These are phyloP conservation scores for Dipodascus albidus DNA, from an alignment of 805 yeast genomes.

Conservation along the genomic window DNA sequence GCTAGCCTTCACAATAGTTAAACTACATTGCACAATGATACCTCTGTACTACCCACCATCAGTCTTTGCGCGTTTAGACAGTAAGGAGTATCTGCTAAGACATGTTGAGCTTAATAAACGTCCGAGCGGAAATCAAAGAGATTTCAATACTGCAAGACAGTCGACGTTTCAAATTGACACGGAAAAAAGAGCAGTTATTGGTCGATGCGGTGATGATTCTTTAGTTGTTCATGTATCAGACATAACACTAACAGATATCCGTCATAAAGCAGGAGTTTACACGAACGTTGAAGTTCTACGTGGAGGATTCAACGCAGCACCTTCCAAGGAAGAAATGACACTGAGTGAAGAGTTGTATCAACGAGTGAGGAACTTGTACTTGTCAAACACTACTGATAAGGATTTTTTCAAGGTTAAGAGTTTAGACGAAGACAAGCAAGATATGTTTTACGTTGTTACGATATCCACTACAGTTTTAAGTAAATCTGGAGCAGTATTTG, in stretches of 20 bases:
- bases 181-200: constrained; percentile 26
- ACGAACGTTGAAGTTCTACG: neutral
- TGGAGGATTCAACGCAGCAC: neutral
- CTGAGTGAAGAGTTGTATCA: neutral
- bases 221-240: constrained; percentile 43
- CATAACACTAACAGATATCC: neutral
- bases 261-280: neutral
- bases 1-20: neutral
- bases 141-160: constrained; percentile 60
- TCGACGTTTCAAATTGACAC: constrained; percentile 28
- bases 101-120: constrained; percentile 66
- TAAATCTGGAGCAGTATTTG: neutral
- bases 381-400: neutral
- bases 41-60: constrained; percentile 67
- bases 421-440: neutral
- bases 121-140: constrained; percentile 51
- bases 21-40: constrained; percentile 11
- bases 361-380: neutral
- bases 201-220: constrained; percentile 60
- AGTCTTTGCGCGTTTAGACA: constrained; percentile 73
- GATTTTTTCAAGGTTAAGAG: neutral
- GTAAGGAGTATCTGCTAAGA: constrained; percentile 70
- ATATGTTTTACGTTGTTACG: neutral
- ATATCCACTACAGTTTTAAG: neutral
- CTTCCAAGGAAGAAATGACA: neutral